Evolutionary conservation across 2,329 filamentous ascomycete species (phyloP), one percentile per base, ranked within the genome.

Genomic region (Diaporthe helianthi): DNA sequence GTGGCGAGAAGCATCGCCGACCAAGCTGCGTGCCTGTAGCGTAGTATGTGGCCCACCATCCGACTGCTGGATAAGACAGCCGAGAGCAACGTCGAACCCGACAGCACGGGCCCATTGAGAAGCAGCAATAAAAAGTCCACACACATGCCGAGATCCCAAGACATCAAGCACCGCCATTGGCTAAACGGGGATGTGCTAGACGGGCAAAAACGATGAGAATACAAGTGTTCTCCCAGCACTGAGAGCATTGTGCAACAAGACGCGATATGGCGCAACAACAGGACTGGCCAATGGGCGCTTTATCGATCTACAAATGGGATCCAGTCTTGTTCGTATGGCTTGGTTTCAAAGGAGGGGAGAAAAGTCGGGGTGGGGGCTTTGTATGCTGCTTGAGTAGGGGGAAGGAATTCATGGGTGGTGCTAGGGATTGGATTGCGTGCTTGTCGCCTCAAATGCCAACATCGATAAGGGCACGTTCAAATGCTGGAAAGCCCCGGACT

Each of bases 201-300:
- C 31, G 15, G 13, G 36, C 26, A 31, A 31, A 10, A 36, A 31
- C 49, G 51, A 53, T 2, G 1, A 31, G 31, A 46, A 8, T 17
- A 33, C 5, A 19, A 38, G 17, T 17, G 13, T 65, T 12, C n/a
- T n/a, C 22, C 10, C 29, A 44, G 51, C n/a, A 69, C 49, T 64
- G 44, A 19, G 36, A 29, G 49, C 63, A 69, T 71, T 71, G 69
- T 64, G 69, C 69, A 69, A 69, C 68, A 58, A 67, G 67, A 44
- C 54, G 67, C 49, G 65, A 71, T 69, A 71, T 71, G 67, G 69
- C 67, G 67, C 67, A 71, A 54, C 61, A 47, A 46, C 29, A 52
- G 9, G 65, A 26, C 22, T n/a, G 26, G 63, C 68, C 63, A 67
- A 66, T 51, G 44, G 53, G 33, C n/a, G n/a, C 24, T 6, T 46